Conservation (phyloP, 371 early-diverging fungal species). For the Syncephalastrum contaminatum region DNA sequence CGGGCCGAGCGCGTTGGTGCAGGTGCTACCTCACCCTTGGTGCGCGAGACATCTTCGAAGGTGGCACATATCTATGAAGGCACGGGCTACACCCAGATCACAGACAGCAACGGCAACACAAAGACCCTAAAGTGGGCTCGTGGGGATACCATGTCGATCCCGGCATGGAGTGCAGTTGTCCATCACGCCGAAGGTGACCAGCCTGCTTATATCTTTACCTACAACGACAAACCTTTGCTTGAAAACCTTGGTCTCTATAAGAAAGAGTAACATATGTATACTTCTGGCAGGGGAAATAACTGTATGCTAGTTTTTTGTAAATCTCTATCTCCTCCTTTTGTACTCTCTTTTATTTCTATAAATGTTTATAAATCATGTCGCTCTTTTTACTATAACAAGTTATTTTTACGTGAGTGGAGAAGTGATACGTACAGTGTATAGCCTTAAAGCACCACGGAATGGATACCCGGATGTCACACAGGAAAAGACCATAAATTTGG, state of each 20-base stretch:
- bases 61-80: slow-evolving; percentile 22
- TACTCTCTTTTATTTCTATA: neutral
- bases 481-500: neutral
- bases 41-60: slow-evolving; percentile 20
- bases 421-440: too few relatives aligned
- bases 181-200: slow-evolving; percentile 13
- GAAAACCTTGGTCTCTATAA: slow-evolving; percentile 10
- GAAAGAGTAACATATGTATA: too few relatives aligned
- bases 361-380: neutral
- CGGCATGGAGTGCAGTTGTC: slow-evolving; percentile 16
- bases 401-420: neutral
- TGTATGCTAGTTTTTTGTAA: neutral
- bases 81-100: slow-evolving; percentile 15
- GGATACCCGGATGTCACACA: neutral
- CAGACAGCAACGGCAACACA: slow-evolving; percentile 18
- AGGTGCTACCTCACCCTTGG: slow-evolving; percentile 7
- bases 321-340: neutral
- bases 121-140: slow-evolving; percentile 16
- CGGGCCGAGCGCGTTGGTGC: slow-evolving; percentile 21
- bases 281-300: too few relatives aligned
- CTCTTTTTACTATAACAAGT: neutral
- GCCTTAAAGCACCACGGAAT: too few relatives aligned
- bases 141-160: slow-evolving; percentile 21
- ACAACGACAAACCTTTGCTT: slow-evolving; percentile 15
- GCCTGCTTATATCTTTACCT: slow-evolving; percentile 9